phyloP scores from a whole-genome alignment of 2,329 filamentous ascomycete genomes.

The Venturia pyrina region DNA sequence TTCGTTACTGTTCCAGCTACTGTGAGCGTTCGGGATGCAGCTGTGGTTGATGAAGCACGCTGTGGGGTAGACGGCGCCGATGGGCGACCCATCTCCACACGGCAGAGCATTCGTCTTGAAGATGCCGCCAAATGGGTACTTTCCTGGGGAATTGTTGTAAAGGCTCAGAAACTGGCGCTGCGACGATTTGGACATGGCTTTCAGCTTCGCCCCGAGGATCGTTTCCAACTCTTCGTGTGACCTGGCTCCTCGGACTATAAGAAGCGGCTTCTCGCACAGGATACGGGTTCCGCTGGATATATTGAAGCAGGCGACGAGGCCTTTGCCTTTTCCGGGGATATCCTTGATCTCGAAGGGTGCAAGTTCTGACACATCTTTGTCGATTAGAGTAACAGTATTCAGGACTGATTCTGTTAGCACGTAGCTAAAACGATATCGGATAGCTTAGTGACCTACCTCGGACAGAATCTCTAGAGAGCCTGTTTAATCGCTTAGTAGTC shows the following conservation, averaged over 20 bases:
- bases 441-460: no score
- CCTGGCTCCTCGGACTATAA: conserved; percentile 17
- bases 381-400: conserved; percentile 10
- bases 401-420: no score
- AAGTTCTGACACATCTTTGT: neutral
- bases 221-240: conserved; percentile 7
- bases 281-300: conserved; percentile 27
- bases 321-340: conserved; percentile 21
- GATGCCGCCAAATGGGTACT: conserved; percentile 19
- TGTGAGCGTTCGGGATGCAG: conserved; percentile 24
- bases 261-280: conserved; percentile 24
- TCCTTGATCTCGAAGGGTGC: conserved; percentile 13
- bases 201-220: conserved; percentile 15
- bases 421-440: no score
- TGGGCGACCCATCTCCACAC: conserved; percentile 18
- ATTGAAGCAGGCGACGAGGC: conserved; percentile 22
- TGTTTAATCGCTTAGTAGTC: no score
- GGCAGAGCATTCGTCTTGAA: conserved; percentile 25
- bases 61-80: conserved; percentile 21
- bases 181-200: conserved; percentile 15
- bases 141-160: conserved; percentile 25
- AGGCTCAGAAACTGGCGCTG: conserved; percentile 21
- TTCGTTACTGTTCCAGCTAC: conserved; percentile 20
- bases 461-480: no score
- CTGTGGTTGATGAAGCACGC: conserved; percentile 28